Conservation (phyloP, 2,329 filamentous ascomycete genomes). For the Colletotrichum caudatum region DNA sequence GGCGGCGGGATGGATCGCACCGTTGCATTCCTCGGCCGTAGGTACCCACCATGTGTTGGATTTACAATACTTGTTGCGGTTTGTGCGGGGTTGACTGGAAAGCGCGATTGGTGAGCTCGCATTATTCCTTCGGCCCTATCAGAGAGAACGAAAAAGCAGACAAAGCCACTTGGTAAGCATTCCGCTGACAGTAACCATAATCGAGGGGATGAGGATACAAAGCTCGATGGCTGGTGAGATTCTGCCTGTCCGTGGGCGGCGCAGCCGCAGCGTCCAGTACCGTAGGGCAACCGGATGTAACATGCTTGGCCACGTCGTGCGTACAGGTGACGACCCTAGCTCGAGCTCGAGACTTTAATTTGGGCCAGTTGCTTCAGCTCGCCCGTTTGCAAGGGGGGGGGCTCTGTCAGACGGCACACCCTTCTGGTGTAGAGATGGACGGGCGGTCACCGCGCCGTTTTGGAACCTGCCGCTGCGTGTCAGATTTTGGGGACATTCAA, state of each 20-base stretch:
- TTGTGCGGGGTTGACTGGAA: conserved; percentile 9
- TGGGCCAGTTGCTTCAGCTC: conserved; percentile 25
- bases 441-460: conserved; percentile 28
- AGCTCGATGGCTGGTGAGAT: conserved; percentile 6
- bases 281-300: conserved; percentile 29
- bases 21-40: conserved; percentile 22
- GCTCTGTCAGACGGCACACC: conserved; percentile 24
- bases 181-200: conserved; percentile 5
- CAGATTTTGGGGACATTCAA: conserved; percentile 32
- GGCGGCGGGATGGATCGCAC: conserved; percentile 22
- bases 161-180: neutral
- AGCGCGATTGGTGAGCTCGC: conserved; percentile 33
- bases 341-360: conserved; percentile 14
- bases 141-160: neutral
- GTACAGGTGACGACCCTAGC: conserved; percentile 29
- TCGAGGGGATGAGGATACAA: neutral
- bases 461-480: conserved; percentile 39
- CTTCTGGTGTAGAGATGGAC: conserved; percentile 29
- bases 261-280: conserved; percentile 12
- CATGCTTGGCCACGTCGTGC: conserved; percentile 29
- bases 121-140: conserved; percentile 16
- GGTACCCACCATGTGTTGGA: neutral
- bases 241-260: conserved; percentile 29
- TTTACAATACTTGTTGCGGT: neutral
- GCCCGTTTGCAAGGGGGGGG: neutral